Percentiles rank a stretch among this genome's conserved stretches.
These are phyloP conservation scores for Penicillium griseofulvum DNA, from an alignment of 2,329 filamentous ascomycete species.

Conservation along the genomic window DNA sequence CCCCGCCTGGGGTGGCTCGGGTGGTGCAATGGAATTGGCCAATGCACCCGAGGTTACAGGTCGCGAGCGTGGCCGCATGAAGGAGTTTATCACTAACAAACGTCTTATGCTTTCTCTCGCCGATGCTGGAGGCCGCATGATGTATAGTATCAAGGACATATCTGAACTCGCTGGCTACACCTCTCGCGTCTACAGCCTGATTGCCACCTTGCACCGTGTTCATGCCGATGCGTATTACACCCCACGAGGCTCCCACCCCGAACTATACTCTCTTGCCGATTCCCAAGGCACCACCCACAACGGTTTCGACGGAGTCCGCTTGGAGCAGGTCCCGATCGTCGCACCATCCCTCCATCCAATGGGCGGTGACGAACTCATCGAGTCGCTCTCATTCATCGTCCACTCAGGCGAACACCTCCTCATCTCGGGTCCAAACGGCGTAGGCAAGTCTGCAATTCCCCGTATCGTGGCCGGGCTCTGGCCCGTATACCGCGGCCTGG, in stretches of 20 bases:
- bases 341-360: slow-evolving; percentile 84
- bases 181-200: slow-evolving; percentile 90
- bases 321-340: slow-evolving; percentile 90
- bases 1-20: slow-evolving; percentile 86
- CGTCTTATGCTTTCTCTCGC: slow-evolving; percentile 95
- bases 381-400: slow-evolving; percentile 84
- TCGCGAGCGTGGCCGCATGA: slow-evolving; percentile 84
- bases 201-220: slow-evolving; percentile 89
- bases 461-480: slow-evolving; percentile 88
- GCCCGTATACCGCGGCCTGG: slow-evolving; percentile 91
- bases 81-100: slow-evolving; percentile 99
- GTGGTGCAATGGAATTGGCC: slow-evolving; percentile 66
- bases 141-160: slow-evolving; percentile 99
- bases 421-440: slow-evolving; percentile 91
- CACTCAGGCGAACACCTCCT: slow-evolving; percentile 88
- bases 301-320: slow-evolving; percentile 88
- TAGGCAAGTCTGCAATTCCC: slow-evolving; percentile 85
- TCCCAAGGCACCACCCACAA: slow-evolving; percentile 91
- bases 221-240: slow-evolving; percentile 85
- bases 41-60: slow-evolving; percentile 32
- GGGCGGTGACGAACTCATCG: slow-evolving; percentile 86
- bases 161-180: slow-evolving; percentile 95
- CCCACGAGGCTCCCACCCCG: slow-evolving; percentile 63
- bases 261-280: slow-evolving; percentile 85
- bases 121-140: slow-evolving; percentile 95